Evolutionary conservation across 2,329 filamentous ascomycete species (phyloP).

Genomic region (Elsinoe perseae): DNA sequence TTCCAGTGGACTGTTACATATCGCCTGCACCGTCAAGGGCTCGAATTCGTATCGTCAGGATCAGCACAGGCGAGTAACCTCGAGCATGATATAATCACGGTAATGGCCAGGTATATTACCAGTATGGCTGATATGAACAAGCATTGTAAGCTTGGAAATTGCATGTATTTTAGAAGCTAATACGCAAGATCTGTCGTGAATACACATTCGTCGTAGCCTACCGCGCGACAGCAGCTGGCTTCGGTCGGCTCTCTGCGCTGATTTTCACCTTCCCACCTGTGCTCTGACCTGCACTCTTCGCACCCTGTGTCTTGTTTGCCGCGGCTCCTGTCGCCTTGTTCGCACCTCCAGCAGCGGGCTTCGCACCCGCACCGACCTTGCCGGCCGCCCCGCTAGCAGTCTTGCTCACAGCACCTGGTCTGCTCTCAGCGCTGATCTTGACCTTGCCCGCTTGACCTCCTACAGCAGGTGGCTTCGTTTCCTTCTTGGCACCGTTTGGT

Average conservation of each 20-base stretch:
- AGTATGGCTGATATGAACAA: too few relatives aligned
- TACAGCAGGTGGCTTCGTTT: conserved; percentile 1
- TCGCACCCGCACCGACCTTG: not conserved
- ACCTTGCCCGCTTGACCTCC: conserved; percentile 9
- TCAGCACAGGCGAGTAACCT: too few relatives aligned
- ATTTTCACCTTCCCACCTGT: conserved; percentile 18
- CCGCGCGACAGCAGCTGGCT: not conserved
- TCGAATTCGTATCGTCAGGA: too few relatives aligned
- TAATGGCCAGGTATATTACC: too few relatives aligned
- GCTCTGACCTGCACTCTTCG: not conserved
- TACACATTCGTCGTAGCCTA: too few relatives aligned
- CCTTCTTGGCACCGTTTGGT: conserved; percentile 5
- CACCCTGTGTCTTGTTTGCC: too few relatives aligned
- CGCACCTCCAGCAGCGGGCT: not conserved
- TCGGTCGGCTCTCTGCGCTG: conserved; percentile 20
- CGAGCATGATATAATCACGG: too few relatives aligned
- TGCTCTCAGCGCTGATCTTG: not conserved
- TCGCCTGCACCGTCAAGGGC: too few relatives aligned
- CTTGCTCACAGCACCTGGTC: not conserved
- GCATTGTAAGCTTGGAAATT: too few relatives aligned
- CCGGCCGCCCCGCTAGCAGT: not conserved
- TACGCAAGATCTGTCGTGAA: too few relatives aligned
- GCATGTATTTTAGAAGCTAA: too few relatives aligned
- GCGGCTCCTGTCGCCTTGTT: conserved; percentile 16
- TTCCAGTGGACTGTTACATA: too few relatives aligned